These are phyloP conservation scores for Myriosclerotinia duriaeana DNA, from an alignment of 2,329 filamentous ascomycete genomes.

Conservation along the genomic window DNA sequence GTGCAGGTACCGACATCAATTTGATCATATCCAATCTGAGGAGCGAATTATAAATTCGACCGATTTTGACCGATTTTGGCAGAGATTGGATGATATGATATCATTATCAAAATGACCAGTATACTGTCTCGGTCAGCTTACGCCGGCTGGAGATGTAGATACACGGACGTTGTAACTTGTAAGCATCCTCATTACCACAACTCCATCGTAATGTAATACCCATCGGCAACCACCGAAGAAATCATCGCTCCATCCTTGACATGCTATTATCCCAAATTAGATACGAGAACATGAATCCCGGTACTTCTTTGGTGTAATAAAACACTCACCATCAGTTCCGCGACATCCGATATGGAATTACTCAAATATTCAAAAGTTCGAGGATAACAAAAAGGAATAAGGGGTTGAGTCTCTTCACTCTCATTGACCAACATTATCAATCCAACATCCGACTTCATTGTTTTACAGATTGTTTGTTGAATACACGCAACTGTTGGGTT, in stretches of 20 bases:
- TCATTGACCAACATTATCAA: too few relatives aligned
- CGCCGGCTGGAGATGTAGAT: neutral
- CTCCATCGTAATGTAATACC: neutral
- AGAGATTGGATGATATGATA: conserved; percentile 62
- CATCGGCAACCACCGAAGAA: neutral
- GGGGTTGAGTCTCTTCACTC: too few relatives aligned
- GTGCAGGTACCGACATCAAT: conserved; percentile 72
- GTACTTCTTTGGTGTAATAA: neutral
- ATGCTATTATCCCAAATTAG: neutral
- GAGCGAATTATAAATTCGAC: conserved; percentile 59
- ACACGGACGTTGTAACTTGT: neutral
- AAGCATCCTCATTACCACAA: neutral
- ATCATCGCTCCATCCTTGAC: neutral
- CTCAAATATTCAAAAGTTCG: neutral
- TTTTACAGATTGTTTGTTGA: neutral
- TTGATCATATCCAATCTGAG: conserved; percentile 79
- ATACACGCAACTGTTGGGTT: too few relatives aligned
- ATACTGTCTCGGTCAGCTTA: neutral
- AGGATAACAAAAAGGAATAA: too few relatives aligned
- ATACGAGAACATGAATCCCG: neutral
- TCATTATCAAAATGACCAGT: conserved; percentile 68
- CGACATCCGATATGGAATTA: neutral
- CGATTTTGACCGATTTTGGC: conserved; percentile 43
- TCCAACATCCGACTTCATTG: neutral
- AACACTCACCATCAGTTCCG: neutral